phyloP scores from a whole-genome alignment of 495 filamentous ascomycete genomes.

The Aspergillus olivimuriae region DNA sequence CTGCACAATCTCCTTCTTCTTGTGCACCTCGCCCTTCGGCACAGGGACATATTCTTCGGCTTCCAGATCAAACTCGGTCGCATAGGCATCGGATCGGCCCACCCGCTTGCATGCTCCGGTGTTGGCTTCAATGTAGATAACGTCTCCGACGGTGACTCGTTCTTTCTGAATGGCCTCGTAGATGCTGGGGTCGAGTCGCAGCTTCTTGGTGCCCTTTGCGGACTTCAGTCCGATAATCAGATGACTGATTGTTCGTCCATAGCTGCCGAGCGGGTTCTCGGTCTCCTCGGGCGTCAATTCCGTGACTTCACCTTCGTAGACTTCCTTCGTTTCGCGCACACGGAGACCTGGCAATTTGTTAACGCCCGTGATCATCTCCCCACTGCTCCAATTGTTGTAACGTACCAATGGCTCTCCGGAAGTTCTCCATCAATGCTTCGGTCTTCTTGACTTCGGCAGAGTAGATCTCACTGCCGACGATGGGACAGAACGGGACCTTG shows the following conservation, averaged over 20 bases:
- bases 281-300: constrained; percentile 93
- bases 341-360: constrained; percentile 53
- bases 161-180: constrained; percentile 99
- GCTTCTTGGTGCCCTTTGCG: constrained; percentile 90
- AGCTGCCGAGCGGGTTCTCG: constrained; percentile 95
- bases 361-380: constrained; percentile 5
- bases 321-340: constrained; percentile 96
- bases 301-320: constrained; percentile 95
- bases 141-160: constrained; percentile 88
- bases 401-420: constrained; percentile 85
- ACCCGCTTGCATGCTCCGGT: constrained; percentile 96
- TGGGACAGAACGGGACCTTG: constrained; percentile 95
- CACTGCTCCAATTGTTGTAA: background rate
- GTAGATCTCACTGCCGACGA: constrained; percentile 95
- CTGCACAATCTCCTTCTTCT: constrained; percentile 99
- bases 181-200: constrained; percentile 91
- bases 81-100: constrained; percentile 89
- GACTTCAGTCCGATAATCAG: constrained; percentile 86
- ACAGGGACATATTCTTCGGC: constrained; percentile 98
- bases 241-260: constrained; percentile 90
- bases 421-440: constrained; percentile 97
- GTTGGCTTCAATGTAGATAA: constrained; percentile 98
- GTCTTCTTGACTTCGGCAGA: constrained; percentile 98
- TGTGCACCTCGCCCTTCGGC: constrained; percentile 97
- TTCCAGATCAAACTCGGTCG: constrained; percentile 96